These are phyloP conservation scores for Phytophthora litchii DNA, from an alignment of 352 stramenopile genomes.

Conservation along the genomic window DNA sequence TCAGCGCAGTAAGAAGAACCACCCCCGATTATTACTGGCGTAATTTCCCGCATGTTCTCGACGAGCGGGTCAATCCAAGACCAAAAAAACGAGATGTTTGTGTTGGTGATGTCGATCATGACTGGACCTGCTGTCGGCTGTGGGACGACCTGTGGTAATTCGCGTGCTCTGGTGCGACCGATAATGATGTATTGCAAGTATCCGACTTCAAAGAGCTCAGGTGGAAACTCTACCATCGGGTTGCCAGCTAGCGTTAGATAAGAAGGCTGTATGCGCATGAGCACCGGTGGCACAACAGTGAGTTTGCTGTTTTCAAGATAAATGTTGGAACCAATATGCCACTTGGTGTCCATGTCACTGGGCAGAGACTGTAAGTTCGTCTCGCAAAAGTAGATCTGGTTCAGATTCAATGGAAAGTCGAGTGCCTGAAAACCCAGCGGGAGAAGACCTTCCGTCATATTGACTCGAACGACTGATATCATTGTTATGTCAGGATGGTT, in stretches of 20 bases:
- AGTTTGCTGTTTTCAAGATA: background rate
- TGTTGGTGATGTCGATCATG: background rate
- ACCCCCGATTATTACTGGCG: no score
- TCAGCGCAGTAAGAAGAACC: no score
- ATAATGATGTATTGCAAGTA: background rate
- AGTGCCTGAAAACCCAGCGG: conserved; percentile 1
- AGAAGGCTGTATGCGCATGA: background rate
- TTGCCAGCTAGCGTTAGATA: background rate
- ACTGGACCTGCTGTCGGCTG: background rate
- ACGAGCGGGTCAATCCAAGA: background rate
- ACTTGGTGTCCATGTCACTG: background rate
- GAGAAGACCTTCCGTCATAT: conserved; percentile 2
- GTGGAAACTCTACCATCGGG: background rate
- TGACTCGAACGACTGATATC: background rate
- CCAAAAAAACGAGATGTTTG: background rate
- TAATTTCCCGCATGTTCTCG: no score
- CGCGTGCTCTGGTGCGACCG: background rate
- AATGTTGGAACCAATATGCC: background rate
- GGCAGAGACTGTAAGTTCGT: background rate
- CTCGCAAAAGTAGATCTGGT: conserved; percentile 5
- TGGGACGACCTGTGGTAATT: background rate
- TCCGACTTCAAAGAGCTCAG: background rate
- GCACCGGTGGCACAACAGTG: background rate
- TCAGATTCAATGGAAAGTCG: conserved; percentile 1
- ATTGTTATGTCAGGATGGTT: background rate